Evolutionary conservation across 148 eudicot genomes (phyloP).

Genomic region (Camellia granthamiana): DNA sequence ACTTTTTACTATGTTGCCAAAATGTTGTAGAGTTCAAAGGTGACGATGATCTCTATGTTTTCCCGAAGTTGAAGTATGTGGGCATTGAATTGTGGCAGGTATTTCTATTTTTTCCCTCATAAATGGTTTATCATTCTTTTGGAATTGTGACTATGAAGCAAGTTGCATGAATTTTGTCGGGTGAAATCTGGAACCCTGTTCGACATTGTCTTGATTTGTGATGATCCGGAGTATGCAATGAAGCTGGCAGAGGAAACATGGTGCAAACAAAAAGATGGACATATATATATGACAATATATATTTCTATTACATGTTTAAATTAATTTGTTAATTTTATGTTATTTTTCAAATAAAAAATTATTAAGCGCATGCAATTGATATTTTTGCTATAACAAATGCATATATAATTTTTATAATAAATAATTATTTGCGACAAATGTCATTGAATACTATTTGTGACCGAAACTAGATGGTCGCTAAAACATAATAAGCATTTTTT

Average conservation of each 20-base stretch:
- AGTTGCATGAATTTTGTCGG: slow-evolving; percentile 24
- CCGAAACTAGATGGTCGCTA: too few relatives aligned
- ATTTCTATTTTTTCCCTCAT: slow-evolving; percentile 1
- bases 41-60: slow-evolving; percentile 82
- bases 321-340: too few relatives aligned
- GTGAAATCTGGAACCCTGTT: slow-evolving; percentile 96
- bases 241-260: slow-evolving; percentile 88
- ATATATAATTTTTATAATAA: too few relatives aligned
- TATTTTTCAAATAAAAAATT: too few relatives aligned
- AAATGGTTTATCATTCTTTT: background rate
- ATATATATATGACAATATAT: too few relatives aligned
- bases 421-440: too few relatives aligned
- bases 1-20: too few relatives aligned
- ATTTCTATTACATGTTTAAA: too few relatives aligned
- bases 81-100: slow-evolving; percentile 99
- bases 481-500: too few relatives aligned
- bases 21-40: slow-evolving; percentile 68
- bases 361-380: too few relatives aligned
- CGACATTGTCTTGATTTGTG: slow-evolving; percentile 85
- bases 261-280: slow-evolving; percentile 84
- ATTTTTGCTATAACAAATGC: too few relatives aligned
- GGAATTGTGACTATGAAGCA: background rate
- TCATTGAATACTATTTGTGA: too few relatives aligned
- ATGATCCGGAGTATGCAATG: slow-evolving; percentile 89
- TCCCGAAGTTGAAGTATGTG: slow-evolving; percentile 77